phyloP scores from a whole-genome alignment of 2,329 filamentous ascomycete genomes.

The Rhytidhysteron rufulum region DNA sequence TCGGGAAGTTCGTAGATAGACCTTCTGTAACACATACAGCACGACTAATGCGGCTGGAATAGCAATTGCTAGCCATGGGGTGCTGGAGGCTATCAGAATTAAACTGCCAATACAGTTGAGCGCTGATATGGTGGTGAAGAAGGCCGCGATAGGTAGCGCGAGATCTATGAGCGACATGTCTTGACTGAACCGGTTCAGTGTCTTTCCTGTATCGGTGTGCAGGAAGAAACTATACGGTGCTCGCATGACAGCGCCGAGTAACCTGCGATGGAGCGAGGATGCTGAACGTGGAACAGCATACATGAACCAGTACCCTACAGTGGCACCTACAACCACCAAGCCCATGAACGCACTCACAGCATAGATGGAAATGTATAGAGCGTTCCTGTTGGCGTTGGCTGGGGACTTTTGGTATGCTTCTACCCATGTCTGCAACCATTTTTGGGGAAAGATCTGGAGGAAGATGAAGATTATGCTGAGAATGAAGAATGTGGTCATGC shows the following conservation, averaged over 20 bases:
- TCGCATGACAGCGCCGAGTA: slow-evolving; percentile 43
- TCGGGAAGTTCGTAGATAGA: slow-evolving; percentile 47
- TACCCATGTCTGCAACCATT: too few species aligned
- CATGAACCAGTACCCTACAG: too few species aligned
- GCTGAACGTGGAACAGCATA: slow-evolving; percentile 48
- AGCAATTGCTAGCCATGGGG: slow-evolving; percentile 37
- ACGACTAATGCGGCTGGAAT: slow-evolving; percentile 36
- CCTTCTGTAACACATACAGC: slow-evolving; percentile 42
- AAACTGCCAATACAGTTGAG: slow-evolving; percentile 32
- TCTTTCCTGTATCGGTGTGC: slow-evolving; percentile 35
- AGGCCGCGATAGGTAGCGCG: slow-evolving; percentile 31
- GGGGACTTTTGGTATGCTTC: too few species aligned
- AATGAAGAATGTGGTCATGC: too few species aligned
- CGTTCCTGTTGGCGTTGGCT: background rate
- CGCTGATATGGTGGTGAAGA: slow-evolving; percentile 14
- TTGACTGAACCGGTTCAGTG: slow-evolving; percentile 45
- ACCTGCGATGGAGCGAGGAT: slow-evolving; percentile 40
- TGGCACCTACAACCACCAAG: too few species aligned
- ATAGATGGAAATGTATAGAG: background rate
- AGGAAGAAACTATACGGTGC: slow-evolving; percentile 37
- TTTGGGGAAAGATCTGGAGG: too few species aligned
- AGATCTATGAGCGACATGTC: slow-evolving; percentile 47
- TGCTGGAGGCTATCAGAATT: slow-evolving; percentile 36
- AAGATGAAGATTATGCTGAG: too few species aligned
- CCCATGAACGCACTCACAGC: background rate